A percentile compares a stretch with the other conserved stretches of the same genome.
phyloP scores from a whole-genome alignment of 163 green algal species.

The Volvox carteri region DNA sequence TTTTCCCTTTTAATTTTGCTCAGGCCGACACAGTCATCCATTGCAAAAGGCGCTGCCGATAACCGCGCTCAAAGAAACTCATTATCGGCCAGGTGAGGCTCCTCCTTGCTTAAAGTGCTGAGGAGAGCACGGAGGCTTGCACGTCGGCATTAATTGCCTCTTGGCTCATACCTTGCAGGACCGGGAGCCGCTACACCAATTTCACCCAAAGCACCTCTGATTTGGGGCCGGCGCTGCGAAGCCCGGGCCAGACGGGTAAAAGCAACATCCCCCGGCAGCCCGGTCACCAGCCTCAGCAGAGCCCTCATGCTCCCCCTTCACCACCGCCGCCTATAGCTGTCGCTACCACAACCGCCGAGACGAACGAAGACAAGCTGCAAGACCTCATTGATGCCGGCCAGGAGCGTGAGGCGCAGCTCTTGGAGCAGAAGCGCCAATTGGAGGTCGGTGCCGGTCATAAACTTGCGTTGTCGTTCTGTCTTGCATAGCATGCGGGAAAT shows the following conservation, averaged over 20 bases:
- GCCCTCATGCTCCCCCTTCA: not conserved
- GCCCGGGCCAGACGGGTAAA: not conserved
- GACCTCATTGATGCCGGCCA: slow-evolving; percentile 13
- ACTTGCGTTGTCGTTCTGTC: no score
- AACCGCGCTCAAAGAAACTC: not conserved
- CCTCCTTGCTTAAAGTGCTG: not conserved
- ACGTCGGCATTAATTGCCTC: not conserved
- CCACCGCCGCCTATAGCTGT: not conserved
- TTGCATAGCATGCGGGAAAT: no score
- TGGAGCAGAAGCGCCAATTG: slow-evolving; percentile 29
- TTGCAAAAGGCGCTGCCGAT: not conserved
- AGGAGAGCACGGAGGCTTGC: no score
- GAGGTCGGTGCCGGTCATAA: slow-evolving; percentile 7
- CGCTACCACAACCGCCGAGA: not conserved
- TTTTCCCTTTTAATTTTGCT: no score
- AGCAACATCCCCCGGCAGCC: slow-evolving; percentile 32
- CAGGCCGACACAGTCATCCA: slow-evolving; percentile 32
- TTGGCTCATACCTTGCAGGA: no score
- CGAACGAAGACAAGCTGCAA: not conserved
- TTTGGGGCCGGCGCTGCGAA: not conserved
- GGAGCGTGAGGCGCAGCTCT: not conserved
- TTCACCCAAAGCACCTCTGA: slow-evolving; percentile 30
- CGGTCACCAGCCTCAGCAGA: not conserved
- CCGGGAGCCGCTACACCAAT: not conserved
- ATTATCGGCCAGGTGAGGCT: slow-evolving; percentile 24